phyloP scores from a whole-genome alignment of 495 filamentous ascomycete species.

The Opeltia flavorubescens region DNA sequence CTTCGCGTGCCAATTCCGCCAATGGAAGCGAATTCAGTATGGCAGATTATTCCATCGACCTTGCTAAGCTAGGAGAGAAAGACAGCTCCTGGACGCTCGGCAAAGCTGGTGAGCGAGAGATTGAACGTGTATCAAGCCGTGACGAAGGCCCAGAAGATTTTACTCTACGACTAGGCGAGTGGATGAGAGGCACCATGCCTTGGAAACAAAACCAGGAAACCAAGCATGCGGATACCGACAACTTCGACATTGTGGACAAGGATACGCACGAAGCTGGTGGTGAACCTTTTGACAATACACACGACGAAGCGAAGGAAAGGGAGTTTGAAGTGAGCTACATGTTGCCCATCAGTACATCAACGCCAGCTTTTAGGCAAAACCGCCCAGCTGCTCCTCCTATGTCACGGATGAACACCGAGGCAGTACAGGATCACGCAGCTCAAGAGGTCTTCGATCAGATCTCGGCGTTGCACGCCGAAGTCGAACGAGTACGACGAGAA shows the following conservation, averaged over 20 bases:
- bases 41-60: constrained; percentile 33
- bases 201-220: constrained; percentile 14
- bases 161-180: constrained; percentile 35
- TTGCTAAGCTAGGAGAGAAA: constrained; percentile 27
- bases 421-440: constrained; percentile 4
- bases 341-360: constrained; percentile 11
- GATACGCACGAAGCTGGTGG: neutral
- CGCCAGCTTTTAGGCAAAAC: neutral
- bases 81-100: constrained; percentile 20
- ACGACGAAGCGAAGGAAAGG: neutral
- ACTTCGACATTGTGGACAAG: neutral
- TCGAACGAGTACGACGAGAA: constrained; percentile 11
- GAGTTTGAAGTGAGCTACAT: constrained; percentile 8
- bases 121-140: constrained; percentile 27
- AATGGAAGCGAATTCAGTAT: constrained; percentile 10
- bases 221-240: neutral
- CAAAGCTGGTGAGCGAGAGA: constrained; percentile 19
- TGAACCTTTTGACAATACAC: neutral
- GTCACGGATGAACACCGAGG: constrained; percentile 8
- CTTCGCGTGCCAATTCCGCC: neutral
- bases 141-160: constrained; percentile 40
- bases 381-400: constrained; percentile 2
- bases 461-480: constrained; percentile 13
- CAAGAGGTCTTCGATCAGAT: constrained; percentile 15
- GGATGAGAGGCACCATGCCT: constrained; percentile 28